phyloP scores from a whole-genome alignment of 2,329 filamentous ascomycete genomes.

The Ophiosphaerella herpotricha region DNA sequence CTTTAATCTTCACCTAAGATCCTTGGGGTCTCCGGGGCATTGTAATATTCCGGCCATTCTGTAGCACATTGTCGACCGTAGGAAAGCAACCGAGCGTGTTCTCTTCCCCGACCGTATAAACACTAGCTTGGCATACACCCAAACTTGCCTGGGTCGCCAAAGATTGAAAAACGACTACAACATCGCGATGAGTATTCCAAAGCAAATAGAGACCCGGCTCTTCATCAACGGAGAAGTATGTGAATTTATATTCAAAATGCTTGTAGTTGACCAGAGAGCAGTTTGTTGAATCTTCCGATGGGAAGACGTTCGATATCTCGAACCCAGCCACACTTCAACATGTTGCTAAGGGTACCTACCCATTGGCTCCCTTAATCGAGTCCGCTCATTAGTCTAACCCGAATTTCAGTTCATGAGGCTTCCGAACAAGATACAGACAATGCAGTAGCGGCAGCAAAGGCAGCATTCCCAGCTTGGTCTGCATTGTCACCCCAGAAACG shows the following conservation, averaged over 20 bases:
- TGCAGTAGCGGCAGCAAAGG: constrained; percentile 70
- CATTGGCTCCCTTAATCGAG: neutral
- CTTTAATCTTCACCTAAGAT: too few relatives aligned
- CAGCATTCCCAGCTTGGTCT: constrained; percentile 77
- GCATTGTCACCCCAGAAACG: constrained; percentile 29
- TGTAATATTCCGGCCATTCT: too few relatives aligned
- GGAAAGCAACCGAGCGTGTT: too few relatives aligned
- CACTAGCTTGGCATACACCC: too few relatives aligned
- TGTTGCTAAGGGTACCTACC: constrained; percentile 69
- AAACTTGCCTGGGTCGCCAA: too few relatives aligned
- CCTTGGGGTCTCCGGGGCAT: too few relatives aligned
- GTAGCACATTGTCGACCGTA: too few relatives aligned
- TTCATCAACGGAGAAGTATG: constrained; percentile 44
- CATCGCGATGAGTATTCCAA: constrained; percentile 30
- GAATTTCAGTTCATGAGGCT: constrained; percentile 38
- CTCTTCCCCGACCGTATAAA: too few relatives aligned
- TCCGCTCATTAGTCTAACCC: neutral
- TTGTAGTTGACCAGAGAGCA: constrained; percentile 13
- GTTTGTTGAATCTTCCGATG: constrained; percentile 39
- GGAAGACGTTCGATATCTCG: constrained; percentile 65
- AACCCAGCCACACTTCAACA: constrained; percentile 83
- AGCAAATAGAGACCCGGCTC: constrained; percentile 39
- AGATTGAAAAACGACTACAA: neutral
- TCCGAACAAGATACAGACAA: constrained; percentile 63
- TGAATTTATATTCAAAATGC: neutral